A percentile compares a stretch with the other conserved stretches of the same genome.
These are phyloP conservation scores for Penicillium sp. DNA, from an alignment of 2,329 filamentous ascomycete genomes.

Conservation along the genomic window DNA sequence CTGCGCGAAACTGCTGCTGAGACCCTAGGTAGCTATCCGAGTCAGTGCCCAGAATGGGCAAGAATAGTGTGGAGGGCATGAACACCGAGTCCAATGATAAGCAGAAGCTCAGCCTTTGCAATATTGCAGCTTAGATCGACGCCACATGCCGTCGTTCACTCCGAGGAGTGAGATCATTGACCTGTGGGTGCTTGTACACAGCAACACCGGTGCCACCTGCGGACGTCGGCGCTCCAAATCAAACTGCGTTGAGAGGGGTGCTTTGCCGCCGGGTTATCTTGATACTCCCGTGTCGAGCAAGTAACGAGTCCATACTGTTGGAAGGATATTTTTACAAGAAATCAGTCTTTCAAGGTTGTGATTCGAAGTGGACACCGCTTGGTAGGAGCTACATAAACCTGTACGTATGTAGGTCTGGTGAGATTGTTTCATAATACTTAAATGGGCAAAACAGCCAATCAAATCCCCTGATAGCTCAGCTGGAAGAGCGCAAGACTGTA, in stretches of 20 bases:
- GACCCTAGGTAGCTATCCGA: neutral
- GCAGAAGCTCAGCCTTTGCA: neutral
- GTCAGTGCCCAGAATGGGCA: neutral
- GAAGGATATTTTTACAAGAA: neutral
- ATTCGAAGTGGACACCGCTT: neutral
- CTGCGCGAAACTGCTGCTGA: neutral
- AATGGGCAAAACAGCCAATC: neutral
- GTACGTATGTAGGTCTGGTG: no score
- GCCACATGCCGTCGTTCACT: neutral
- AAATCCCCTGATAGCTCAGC: slow-evolving; percentile 4
- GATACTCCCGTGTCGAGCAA: slow-evolving; percentile 1
- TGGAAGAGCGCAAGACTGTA: slow-evolving; percentile 7
- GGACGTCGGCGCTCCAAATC: slow-evolving; percentile 42
- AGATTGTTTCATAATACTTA: neutral
- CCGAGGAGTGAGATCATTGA: neutral
- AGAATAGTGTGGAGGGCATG: neutral
- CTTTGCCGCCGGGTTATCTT: slow-evolving; percentile 31
- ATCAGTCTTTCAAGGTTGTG: neutral
- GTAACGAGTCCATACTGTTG: neutral
- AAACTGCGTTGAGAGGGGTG: slow-evolving; percentile 23
- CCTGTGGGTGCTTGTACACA: slow-evolving; percentile 36
- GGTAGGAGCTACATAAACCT: no score
- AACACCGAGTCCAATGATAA: neutral
- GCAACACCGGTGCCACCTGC: slow-evolving; percentile 35
- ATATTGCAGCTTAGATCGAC: neutral